Base-by-base conservation (phyloP, 2,329 filamentous ascomycete species). In the Sporothrix dimorphospora region DNA sequence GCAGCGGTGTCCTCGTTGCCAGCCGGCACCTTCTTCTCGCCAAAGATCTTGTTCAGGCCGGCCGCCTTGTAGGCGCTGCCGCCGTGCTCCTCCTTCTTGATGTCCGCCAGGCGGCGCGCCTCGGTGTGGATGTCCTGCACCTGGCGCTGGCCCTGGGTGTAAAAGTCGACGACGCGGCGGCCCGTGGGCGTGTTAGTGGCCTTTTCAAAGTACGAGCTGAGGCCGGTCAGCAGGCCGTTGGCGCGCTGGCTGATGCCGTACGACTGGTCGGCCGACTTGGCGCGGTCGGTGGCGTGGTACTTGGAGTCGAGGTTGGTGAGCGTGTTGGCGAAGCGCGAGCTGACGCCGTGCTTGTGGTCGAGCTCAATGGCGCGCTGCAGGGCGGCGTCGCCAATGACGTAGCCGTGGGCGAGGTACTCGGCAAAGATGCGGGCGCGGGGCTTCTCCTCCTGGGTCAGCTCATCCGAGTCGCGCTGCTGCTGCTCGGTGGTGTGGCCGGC, bases 391-490 rank as follows among this genome's bases (percentile, higher is more conserved):
- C 88, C 94, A 75, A 98, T 86, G 51, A 90, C 88, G 84, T 99
- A 99, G 77, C 96, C 96, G 78, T 98, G 94, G 12, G 96, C 94
- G 45, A 99, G 91, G 82, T 98, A 98, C 85, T 99, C 96, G 76
- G 96, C 96, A 68, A 98, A 83, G 81, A 99, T 97, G 78, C 96
- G 93, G 53, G 92, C 90, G 78, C 94, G 92, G 19, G 96, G 96
- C 88, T 99, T 99, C 86, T 98, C 94, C 83, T 99, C 96, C 81
- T 99, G 96, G 16, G 91, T 90, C 78, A 98, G 90, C 77, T 94
- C 89, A 77, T 94, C 86, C 69, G 83, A 83, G 79, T 89, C 86
- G 73, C 85, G 85, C 73, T 90, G n/a, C 51, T 90, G n/a, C 34
- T 40, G 12, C 40, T 88, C 72, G 83, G 82, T 72, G 83, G 82